Evolutionary conservation across 2,329 filamentous ascomycete genomes (phyloP).

Genomic region (Coniochaeta ligniaria): DNA sequence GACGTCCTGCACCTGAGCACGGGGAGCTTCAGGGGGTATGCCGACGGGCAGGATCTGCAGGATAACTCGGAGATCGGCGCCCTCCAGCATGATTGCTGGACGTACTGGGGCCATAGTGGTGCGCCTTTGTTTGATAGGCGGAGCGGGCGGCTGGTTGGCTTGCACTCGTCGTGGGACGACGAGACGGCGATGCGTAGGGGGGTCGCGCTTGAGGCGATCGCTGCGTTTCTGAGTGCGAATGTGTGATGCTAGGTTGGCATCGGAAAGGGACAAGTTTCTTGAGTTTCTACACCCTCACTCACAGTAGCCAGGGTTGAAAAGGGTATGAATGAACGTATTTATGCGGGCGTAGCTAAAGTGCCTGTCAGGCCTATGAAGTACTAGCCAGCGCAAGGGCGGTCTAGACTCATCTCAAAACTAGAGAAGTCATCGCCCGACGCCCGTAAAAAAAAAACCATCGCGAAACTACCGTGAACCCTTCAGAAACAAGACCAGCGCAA

Average conservation of each 20-base stretch:
- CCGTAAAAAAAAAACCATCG: neutral
- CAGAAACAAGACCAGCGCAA: neutral
- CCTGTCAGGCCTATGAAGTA: too few relatives aligned
- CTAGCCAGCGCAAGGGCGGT: too few relatives aligned
- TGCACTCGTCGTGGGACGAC: conserved; percentile 50
- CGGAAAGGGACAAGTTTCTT: too few relatives aligned
- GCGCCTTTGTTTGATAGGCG: conserved; percentile 35
- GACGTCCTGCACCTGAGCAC: conserved; percentile 37
- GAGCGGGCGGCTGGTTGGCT: conserved; percentile 34
- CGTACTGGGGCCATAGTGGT: conserved; percentile 49
- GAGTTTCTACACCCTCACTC: too few relatives aligned
- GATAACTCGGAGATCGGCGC: conserved; percentile 45
- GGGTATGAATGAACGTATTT: too few relatives aligned
- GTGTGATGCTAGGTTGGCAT: neutral
- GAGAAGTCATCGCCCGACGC: too few relatives aligned
- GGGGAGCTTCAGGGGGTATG: conserved; percentile 32
- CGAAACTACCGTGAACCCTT: neutral
- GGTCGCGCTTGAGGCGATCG: conserved; percentile 34
- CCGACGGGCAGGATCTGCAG: conserved; percentile 30
- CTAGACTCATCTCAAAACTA: too few relatives aligned
- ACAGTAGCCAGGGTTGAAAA: neutral
- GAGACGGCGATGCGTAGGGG: conserved; percentile 42
- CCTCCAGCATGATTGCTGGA: conserved; percentile 47
- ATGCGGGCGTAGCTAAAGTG: neutral
- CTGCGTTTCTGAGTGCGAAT: conserved; percentile 22